Base-by-base conservation (phyloP, 306 rosid species). In the Inga oerstediana region DNA sequence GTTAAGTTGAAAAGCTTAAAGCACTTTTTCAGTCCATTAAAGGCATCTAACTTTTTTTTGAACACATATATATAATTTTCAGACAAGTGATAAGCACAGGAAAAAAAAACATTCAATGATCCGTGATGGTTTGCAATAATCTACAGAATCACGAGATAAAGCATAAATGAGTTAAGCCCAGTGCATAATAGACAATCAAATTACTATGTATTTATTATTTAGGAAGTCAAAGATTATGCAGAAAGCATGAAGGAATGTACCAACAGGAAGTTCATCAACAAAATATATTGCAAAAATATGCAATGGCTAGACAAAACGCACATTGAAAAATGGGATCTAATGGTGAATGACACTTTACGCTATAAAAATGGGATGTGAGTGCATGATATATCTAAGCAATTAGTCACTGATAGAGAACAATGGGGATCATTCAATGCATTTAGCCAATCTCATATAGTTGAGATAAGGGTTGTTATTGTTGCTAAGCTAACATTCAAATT, bases 1-100 rank as follows among this genome's bases (percentile, higher is more conserved):
- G 98, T 97, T 92, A 97, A 97, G 99, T 75, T 78, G 66, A 89
- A 88, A 88, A 85, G 68, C 84, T 71, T 64, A 39, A 78, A 66
- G 72, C 68, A 84, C 74, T 75, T 77, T 77, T 79, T 44, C 37
- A 68, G 71, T 74, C 62, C 73, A 75, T 56, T 67, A 52, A 61
- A 71, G 48, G 62, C 78, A 74, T 8, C 22, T 59, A n/a, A 59
- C 1, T 59, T 20, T 59, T 59, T 22, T 22, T 54, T 54, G 24
- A 54, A 51, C n/a, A 15, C 2, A 51, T 51, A 15, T 17, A 52
- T 52, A 51, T 39, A 76, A 44, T 80, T 52, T 37, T 62, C 80
- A 27, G 30, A 24, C 71, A 62, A 77, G 68, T 69, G 78, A 71
- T 79, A 84, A 15, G 44, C 70, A 84, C 56, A 30, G 52, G 0